These are phyloP conservation scores for Cercospora sp. DNA, from an alignment of 2,329 filamentous ascomycete genomes.

Conservation along the genomic window DNA sequence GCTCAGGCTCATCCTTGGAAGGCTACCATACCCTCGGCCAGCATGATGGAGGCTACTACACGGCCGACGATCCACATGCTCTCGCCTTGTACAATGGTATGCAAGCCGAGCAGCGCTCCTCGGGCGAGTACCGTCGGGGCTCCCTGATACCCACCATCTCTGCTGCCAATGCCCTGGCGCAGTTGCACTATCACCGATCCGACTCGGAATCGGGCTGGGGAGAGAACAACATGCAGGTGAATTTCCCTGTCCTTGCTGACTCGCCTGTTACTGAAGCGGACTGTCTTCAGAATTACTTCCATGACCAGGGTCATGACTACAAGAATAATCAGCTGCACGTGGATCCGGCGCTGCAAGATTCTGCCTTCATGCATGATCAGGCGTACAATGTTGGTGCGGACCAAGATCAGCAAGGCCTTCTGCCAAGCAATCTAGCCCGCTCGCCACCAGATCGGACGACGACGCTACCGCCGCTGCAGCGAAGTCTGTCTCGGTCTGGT, in stretches of 20 bases:
- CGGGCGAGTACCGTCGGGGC: conserved; percentile 68
- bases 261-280: conserved; percentile 41
- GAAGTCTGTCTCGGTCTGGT: conserved; percentile 54
- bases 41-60: conserved; percentile 48
- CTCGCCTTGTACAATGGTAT: conserved; percentile 57
- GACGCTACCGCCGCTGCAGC: conserved; percentile 79
- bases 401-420: conserved; percentile 62
- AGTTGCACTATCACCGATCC: conserved; percentile 76
- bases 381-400: conserved; percentile 55
- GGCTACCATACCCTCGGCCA: conserved; percentile 37
- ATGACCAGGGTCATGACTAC: conserved; percentile 38
- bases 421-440: conserved; percentile 77
- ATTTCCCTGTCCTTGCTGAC: conserved; percentile 37
- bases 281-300: conserved; percentile 42
- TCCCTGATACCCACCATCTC: conserved; percentile 67
- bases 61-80: conserved; percentile 61
- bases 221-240: conserved; percentile 38
- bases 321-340: conserved; percentile 36
- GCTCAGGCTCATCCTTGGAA: conserved; percentile 40
- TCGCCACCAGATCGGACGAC: conserved; percentile 86
- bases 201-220: conserved; percentile 76
- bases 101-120: conserved; percentile 55
- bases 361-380: conserved; percentile 45
- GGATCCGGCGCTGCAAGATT: conserved; percentile 59
- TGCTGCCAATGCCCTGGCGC: conserved; percentile 82